Evolutionary conservation across 164 flowering plant species (phyloP).

Genomic region (Magnolia kwangsiensis): DNA sequence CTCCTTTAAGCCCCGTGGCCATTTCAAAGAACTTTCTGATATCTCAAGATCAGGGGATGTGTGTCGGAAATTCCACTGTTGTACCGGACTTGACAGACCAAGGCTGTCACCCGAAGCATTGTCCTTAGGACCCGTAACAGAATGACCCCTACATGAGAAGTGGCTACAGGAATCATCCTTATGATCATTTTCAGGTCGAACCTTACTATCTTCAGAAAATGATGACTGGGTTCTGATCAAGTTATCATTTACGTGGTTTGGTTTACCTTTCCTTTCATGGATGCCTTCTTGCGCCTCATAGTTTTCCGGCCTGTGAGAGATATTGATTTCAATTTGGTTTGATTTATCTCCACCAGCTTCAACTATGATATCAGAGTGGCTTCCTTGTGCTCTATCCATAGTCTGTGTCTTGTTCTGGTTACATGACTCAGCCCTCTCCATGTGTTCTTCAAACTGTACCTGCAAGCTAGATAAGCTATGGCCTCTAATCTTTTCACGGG

Average conservation of each 20-base stretch:
- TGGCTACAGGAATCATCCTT: constrained; percentile 34
- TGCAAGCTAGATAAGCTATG: constrained; percentile 29
- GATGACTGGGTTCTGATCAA: constrained; percentile 32
- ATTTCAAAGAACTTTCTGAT: constrained; percentile 39
- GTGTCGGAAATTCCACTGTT: constrained; percentile 43
- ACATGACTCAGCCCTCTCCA: constrained; percentile 17
- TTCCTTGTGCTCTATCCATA: constrained; percentile 12
- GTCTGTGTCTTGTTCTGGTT: constrained; percentile 18
- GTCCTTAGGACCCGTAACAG: constrained; percentile 6
- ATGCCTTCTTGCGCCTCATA: constrained; percentile 22
- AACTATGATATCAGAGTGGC: not conserved
- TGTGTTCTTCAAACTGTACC: constrained; percentile 35
- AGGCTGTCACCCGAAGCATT: not conserved
- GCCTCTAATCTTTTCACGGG: constrained; percentile 21
- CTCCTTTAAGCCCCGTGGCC: constrained; percentile 35
- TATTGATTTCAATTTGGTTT: constrained; percentile 16
- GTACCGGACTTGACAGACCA: constrained; percentile 42
- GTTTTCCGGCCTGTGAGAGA: constrained; percentile 14
- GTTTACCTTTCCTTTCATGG: constrained; percentile 21
- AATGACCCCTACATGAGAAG: constrained; percentile 27
- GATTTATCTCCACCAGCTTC: constrained; percentile 15
- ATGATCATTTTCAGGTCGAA: constrained; percentile 25
- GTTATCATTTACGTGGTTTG: constrained; percentile 26
- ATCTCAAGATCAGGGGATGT: constrained; percentile 36
- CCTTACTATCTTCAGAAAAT: constrained; percentile 35